Evolutionary conservation across 176 grass and related monocot genomes (phyloP).

Genomic region (Saccharum officinarum): DNA sequence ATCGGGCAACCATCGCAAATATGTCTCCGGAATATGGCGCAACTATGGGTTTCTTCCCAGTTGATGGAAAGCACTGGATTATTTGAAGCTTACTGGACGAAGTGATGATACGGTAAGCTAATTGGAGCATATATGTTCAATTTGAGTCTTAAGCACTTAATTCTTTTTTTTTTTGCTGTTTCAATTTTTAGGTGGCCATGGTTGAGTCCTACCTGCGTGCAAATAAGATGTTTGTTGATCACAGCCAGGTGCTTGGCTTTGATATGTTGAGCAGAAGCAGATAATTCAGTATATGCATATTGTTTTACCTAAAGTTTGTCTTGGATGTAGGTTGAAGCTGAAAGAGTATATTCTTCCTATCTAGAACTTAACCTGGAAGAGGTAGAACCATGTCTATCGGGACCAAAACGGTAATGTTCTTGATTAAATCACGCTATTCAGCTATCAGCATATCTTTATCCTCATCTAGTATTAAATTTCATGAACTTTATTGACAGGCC

Average conservation of each 20-base stretch:
- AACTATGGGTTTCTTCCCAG: conserved; percentile 99
- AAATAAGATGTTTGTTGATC: conserved; percentile 94
- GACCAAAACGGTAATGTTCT: conserved; percentile 85
- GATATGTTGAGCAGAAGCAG: not conserved
- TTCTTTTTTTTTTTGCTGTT: conserved; percentile 27
- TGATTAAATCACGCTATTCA: conserved; percentile 16
- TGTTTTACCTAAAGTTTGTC: conserved; percentile 30
- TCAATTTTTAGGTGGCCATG: conserved; percentile 79
- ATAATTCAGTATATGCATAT: not conserved
- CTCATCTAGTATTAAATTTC: conserved; percentile 28
- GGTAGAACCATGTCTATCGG: conserved; percentile 87
- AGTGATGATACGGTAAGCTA: conserved; percentile 85
- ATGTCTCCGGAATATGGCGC: conserved; percentile 99
- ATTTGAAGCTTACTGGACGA: conserved; percentile 93
- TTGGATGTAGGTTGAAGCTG: conserved; percentile 68
- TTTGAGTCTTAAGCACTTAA: conserved; percentile 25
- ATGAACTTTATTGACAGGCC: conserved; percentile 52
- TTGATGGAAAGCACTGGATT: conserved; percentile 81
- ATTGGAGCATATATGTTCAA: not conserved
- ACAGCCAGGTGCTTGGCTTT: conserved; percentile 61
- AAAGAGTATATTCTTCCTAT: conserved; percentile 95
- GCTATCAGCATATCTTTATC: not conserved
- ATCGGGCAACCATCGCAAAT: conserved; percentile 97
- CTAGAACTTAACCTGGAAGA: conserved; percentile 87
- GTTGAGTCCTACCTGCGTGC: conserved; percentile 90